A percentile compares a stretch with the other conserved stretches of the same genome.
These are phyloP conservation scores for Colletotrichum salicis DNA, from an alignment of 2,329 filamentous ascomycete genomes.

Conservation along the genomic window DNA sequence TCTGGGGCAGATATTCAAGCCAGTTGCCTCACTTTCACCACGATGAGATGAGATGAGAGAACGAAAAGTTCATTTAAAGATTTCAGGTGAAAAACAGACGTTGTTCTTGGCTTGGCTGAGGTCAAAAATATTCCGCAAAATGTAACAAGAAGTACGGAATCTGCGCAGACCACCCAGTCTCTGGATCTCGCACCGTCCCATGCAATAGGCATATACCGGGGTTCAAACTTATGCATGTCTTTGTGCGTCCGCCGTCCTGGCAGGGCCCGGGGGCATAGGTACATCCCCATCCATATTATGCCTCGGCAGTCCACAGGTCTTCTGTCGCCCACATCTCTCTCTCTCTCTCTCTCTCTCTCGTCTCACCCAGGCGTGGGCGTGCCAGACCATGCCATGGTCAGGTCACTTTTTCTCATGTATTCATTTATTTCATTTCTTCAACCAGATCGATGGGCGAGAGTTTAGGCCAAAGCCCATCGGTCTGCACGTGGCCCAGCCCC, in stretches of 20 bases:
- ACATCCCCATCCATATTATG: background rate
- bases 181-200: background rate
- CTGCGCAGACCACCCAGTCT: background rate
- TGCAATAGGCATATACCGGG: background rate
- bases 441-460: background rate
- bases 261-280: background rate
- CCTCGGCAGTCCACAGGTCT: slow-evolving; percentile 8
- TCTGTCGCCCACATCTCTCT: background rate
- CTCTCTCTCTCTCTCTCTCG: too few species aligned
- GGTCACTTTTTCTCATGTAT: background rate
- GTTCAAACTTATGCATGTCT: slow-evolving; percentile 10
- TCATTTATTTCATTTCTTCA: background rate
- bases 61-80: background rate
- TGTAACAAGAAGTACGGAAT: background rate
- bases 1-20: background rate
- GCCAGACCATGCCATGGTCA: background rate
- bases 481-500: slow-evolving; percentile 15
- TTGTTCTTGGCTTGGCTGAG: background rate
- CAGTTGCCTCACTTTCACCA: background rate
- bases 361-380: too few species aligned
- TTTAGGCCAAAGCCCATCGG: background rate
- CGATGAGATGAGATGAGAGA: background rate
- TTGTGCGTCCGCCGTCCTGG: slow-evolving; percentile 2
- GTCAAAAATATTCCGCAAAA: background rate
- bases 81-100: background rate